A percentile compares a stretch with the other conserved stretches of the same genome.
These are phyloP conservation scores for Puccinia coronata DNA, from an alignment of 1,284 basidiomycete genomes.

Conservation along the genomic window DNA sequence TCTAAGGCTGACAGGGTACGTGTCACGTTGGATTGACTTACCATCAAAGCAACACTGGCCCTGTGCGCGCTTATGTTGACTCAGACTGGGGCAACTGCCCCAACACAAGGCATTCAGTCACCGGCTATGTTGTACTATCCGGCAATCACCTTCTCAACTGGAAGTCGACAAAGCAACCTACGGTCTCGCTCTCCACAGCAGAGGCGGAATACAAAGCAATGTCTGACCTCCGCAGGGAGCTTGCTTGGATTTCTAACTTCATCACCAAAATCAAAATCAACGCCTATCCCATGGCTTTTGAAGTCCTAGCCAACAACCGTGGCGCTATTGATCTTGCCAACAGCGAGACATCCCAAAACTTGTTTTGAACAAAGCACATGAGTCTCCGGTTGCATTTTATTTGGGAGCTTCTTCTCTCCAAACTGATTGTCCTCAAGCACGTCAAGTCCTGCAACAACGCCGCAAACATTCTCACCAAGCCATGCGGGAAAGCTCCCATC, in stretches of 20 bases:
- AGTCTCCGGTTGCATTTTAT: constrained; percentile 61
- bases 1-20: too few species aligned
- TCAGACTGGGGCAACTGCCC: constrained; percentile 14
- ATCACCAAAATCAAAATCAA: constrained; percentile 53
- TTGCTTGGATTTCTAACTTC: constrained; percentile 59
- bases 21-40: neutral
- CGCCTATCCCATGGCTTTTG: constrained; percentile 51
- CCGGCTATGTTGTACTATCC: neutral
- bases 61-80: neutral
- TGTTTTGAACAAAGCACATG: constrained; percentile 61
- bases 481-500: too few species aligned
- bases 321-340: constrained; percentile 58
- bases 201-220: constrained; percentile 62
- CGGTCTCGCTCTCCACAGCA: constrained; percentile 59
- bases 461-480: too few species aligned
- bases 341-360: constrained; percentile 55
- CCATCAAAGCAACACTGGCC: neutral
- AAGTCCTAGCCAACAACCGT: constrained; percentile 60
- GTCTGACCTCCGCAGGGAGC: constrained; percentile 62
- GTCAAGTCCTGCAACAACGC: too few species aligned
- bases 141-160: constrained; percentile 55
- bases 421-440: too few species aligned
- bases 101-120: neutral
- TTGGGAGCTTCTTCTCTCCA: constrained; percentile 55
- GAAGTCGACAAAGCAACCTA: constrained; percentile 60